Conservation (phyloP, 2,329 filamentous ascomycete species). For the Macrophomina tecta region DNA sequence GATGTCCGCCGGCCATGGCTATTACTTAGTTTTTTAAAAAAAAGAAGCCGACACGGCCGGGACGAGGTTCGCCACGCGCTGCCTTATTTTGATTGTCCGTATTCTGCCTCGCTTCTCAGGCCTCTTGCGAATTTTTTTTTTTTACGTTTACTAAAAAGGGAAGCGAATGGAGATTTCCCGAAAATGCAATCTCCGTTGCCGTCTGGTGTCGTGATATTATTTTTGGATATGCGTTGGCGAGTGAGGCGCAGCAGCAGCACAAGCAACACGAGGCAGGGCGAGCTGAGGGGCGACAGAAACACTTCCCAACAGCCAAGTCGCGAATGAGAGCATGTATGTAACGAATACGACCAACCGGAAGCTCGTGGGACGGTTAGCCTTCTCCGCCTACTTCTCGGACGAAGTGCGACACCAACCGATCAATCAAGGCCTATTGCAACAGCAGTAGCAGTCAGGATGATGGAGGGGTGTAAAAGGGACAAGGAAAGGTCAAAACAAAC, state of each 20-base stretch:
- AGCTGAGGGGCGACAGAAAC: neutral
- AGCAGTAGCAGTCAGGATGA: neutral
- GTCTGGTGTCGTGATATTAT: neutral
- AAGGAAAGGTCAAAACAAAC: neutral
- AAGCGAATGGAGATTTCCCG: neutral
- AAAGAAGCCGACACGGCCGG: neutral
- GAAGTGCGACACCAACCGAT: neutral
- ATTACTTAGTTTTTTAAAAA: neutral
- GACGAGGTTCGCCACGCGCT: neutral
- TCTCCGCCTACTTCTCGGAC: neutral
- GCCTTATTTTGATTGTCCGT: neutral
- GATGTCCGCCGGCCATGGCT: neutral
- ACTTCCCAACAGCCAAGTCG: neutral
- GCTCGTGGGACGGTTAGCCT: neutral
- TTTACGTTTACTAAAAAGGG: neutral
- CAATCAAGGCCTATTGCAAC: neutral
- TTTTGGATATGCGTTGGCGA: neutral
- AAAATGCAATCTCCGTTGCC: neutral
- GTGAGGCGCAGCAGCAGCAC: slow-evolving; percentile 5
- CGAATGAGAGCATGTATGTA: neutral
- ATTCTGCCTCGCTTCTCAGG: neutral
- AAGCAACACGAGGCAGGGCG: neutral
- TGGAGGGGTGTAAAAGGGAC: neutral
- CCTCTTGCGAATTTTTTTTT: neutral
- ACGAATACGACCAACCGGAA: neutral